phyloP scores from a whole-genome alignment of 2,329 filamentous ascomycete genomes.

The Fusarium chaquense region DNA sequence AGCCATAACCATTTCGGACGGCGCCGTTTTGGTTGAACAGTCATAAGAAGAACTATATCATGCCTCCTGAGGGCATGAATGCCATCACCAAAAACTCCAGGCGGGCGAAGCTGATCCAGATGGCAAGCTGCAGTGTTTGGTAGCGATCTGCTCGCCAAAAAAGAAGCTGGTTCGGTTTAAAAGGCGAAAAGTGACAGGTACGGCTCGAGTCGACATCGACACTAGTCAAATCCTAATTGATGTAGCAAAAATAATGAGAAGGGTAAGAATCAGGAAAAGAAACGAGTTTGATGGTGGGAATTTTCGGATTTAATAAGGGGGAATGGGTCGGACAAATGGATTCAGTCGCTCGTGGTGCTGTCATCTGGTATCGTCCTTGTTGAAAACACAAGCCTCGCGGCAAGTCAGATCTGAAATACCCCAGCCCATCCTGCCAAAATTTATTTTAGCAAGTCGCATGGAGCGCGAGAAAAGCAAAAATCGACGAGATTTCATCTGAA shows the following conservation, averaged over 20 bases:
- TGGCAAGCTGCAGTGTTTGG: conserved; percentile 33
- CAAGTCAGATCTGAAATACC: conserved; percentile 70
- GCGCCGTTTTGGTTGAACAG: conserved; percentile 38
- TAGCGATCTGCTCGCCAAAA: conserved; percentile 41
- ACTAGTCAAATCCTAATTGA: conserved; percentile 22
- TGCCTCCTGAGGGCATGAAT: conserved; percentile 38
- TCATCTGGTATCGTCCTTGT: conserved; percentile 60
- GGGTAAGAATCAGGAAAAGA: conserved; percentile 45
- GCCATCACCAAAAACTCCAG: conserved; percentile 31
- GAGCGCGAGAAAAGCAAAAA: conserved; percentile 49
- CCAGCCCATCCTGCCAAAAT: conserved; percentile 64
- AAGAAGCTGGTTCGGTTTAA: conserved; percentile 36
- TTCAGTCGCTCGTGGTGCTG: conserved; percentile 55
- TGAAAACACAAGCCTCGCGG: conserved; percentile 70
- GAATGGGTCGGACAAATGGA: conserved; percentile 23
- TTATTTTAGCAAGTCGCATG: conserved; percentile 53
- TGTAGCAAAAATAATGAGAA: conserved; percentile 42
- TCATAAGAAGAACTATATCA: conserved; percentile 41
- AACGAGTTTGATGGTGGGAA: conserved; percentile 41
- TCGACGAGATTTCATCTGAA: conserved; percentile 31
- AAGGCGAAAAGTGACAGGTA: conserved; percentile 30
- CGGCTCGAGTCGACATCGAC: conserved; percentile 16
- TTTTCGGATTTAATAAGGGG: conserved; percentile 39
- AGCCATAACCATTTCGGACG: conserved; percentile 43
- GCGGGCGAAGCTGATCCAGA: conserved; percentile 39